A percentile compares a stretch with the other conserved stretches of the same genome.
phyloP scores from a whole-genome alignment of 2,329 filamentous ascomycete genomes.

The Colletotrichum neosansevieriae region DNA sequence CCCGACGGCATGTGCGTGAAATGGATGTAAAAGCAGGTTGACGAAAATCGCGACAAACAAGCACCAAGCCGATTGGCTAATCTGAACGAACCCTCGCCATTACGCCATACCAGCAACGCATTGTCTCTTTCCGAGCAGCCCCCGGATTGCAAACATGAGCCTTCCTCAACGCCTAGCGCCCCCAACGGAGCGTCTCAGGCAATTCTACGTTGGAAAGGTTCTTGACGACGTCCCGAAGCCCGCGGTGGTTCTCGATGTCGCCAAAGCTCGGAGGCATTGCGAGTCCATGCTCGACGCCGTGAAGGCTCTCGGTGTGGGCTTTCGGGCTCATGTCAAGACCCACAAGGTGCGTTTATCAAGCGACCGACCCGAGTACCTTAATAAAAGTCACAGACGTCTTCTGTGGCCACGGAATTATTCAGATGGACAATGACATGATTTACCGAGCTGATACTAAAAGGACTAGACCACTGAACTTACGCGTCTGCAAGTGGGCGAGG shows the following conservation, averaged over 20 bases:
- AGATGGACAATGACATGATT: background rate
- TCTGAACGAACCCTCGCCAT: background rate
- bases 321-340: constrained; percentile 74
- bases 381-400: too few relatives aligned
- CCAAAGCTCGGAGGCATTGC: constrained; percentile 67
- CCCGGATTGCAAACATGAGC: constrained; percentile 3
- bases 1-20: background rate
- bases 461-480: constrained; percentile 66
- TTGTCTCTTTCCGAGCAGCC: background rate
- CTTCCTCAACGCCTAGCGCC: constrained; percentile 42
- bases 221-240: constrained; percentile 61
- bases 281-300: constrained; percentile 65
- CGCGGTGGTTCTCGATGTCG: constrained; percentile 66
- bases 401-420: too few relatives aligned
- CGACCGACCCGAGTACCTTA: background rate
- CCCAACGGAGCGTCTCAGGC: constrained; percentile 33
- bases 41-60: accelerated
- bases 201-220: constrained; percentile 46
- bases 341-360: constrained; percentile 64
- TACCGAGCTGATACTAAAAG: accelerated
- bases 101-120: background rate
- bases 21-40: background rate
- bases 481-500: constrained; percentile 63
- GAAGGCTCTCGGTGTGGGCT: constrained; percentile 61
- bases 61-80: constrained; percentile 1